These are phyloP conservation scores for Geotrichum europaeum DNA, from an alignment of 1,139 yeast genomes.

Conservation along the genomic window DNA sequence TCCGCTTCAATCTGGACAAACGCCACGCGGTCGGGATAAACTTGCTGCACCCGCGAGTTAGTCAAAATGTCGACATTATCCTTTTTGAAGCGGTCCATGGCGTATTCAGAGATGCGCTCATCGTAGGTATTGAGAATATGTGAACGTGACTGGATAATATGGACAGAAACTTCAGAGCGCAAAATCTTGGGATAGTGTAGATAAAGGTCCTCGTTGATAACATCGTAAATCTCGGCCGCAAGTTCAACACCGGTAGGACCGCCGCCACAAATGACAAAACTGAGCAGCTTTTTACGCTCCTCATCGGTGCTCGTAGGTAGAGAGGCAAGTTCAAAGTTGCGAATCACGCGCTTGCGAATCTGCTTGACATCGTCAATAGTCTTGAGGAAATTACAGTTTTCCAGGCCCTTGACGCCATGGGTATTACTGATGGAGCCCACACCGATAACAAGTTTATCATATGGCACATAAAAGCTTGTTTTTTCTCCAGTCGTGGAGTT, in stretches of 20 bases:
- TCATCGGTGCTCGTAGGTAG: slow-evolving; percentile 55
- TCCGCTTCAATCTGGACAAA: slow-evolving; percentile 44
- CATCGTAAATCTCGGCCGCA: slow-evolving; percentile 58
- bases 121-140: slow-evolving; percentile 61
- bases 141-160: slow-evolving; percentile 58
- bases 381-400: slow-evolving; percentile 52
- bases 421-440: slow-evolving; percentile 62
- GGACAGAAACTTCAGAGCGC: slow-evolving; percentile 55
- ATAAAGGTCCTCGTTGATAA: slow-evolving; percentile 53
- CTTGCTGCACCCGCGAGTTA: slow-evolving; percentile 53
- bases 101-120: slow-evolving; percentile 53
- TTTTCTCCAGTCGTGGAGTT: slow-evolving; percentile 38
- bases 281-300: slow-evolving; percentile 51
- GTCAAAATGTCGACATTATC: slow-evolving; percentile 54
- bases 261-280: slow-evolving; percentile 65
- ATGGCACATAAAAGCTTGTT: slow-evolving; percentile 49
- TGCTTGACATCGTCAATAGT: slow-evolving; percentile 60
- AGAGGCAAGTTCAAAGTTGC: slow-evolving; percentile 52
- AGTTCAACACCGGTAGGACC: slow-evolving; percentile 69
- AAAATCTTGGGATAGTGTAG: slow-evolving; percentile 50
- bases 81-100: slow-evolving; percentile 51
- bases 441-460: slow-evolving; percentile 57
- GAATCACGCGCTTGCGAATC: slow-evolving; percentile 49
- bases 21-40: slow-evolving; percentile 47
- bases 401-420: slow-evolving; percentile 59